These are phyloP conservation scores for Aspergillus niger DNA, from an alignment of 2,329 filamentous ascomycete genomes.

Conservation along the genomic window DNA sequence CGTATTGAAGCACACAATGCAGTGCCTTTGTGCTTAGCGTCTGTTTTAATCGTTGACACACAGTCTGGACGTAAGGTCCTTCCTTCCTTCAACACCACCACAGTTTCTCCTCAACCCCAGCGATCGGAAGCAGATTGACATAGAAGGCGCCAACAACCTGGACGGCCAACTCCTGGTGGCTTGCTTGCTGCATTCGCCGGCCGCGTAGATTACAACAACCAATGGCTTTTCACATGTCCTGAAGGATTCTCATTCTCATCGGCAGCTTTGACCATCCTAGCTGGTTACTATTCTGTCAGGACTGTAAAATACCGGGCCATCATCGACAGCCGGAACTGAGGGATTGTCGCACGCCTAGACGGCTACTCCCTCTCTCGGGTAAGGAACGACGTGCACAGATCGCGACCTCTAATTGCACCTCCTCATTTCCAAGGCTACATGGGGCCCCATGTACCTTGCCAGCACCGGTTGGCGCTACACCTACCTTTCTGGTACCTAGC, in stretches of 20 bases:
- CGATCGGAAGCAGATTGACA: background rate
- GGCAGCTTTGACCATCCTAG: background rate
- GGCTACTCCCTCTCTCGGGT: background rate
- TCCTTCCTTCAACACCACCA: background rate
- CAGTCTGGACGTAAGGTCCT: background rate
- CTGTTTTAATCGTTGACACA: background rate
- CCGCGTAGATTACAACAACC: background rate
- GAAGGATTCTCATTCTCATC: background rate
- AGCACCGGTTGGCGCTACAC: background rate
- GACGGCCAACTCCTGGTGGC: background rate
- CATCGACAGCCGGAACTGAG: background rate
- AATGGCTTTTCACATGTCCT: background rate
- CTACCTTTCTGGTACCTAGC: background rate
- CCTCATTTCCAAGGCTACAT: background rate
- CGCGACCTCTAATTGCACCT: constrained; percentile 2
- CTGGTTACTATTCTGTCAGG: background rate
- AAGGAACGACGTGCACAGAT: constrained; percentile 5
- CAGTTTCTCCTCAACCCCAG: background rate
- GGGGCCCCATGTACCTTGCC: background rate
- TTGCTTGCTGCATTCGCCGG: background rate
- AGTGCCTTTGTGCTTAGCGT: background rate
- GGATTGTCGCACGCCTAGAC: constrained; percentile 1
- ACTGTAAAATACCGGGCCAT: background rate
- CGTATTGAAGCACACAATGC: background rate
- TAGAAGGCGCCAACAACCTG: background rate